A percentile compares a stretch with the other conserved stretches of the same genome.
phyloP scores from a whole-genome alignment of 164 flowering plant genomes.

The Magnolia changhungtana region DNA sequence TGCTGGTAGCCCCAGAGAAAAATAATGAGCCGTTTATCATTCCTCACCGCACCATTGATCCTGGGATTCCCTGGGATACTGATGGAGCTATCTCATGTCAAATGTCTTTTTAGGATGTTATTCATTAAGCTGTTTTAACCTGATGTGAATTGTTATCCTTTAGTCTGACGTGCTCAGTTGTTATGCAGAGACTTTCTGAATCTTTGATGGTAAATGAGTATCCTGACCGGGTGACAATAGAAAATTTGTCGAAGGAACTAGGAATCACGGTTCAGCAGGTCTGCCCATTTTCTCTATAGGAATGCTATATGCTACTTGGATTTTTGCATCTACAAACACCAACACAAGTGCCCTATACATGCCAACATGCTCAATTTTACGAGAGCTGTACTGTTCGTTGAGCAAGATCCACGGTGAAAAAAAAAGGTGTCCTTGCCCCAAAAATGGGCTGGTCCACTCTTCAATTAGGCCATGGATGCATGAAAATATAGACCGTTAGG shows the following conservation, averaged over 20 bases:
- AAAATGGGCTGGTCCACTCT: neutral
- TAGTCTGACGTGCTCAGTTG: neutral
- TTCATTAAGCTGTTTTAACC: neutral
- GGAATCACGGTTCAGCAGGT: slow-evolving; percentile 63
- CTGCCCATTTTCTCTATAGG: neutral
- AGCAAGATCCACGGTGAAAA: neutral
- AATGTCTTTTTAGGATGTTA: neutral
- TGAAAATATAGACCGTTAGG: neutral
- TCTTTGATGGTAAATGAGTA: slow-evolving; percentile 59
- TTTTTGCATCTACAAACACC: neutral
- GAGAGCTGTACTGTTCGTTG: neutral
- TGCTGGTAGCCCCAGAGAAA: neutral
- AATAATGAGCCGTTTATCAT: neutral
- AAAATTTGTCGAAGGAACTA: slow-evolving; percentile 56
- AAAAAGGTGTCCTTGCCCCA: neutral
- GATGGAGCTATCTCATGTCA: neutral
- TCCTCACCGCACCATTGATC: neutral
- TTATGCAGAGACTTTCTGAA: slow-evolving; percentile 55
- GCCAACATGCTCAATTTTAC: neutral
- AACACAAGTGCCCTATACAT: neutral
- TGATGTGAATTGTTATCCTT: neutral
- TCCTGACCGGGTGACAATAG: slow-evolving; percentile 55
- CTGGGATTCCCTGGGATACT: neutral
- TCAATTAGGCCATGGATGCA: too few species aligned
- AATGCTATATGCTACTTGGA: neutral